Evolutionary conservation across 2,329 filamentous ascomycete species (phyloP).

Genomic region (Trichoderma citrinoviride): DNA sequence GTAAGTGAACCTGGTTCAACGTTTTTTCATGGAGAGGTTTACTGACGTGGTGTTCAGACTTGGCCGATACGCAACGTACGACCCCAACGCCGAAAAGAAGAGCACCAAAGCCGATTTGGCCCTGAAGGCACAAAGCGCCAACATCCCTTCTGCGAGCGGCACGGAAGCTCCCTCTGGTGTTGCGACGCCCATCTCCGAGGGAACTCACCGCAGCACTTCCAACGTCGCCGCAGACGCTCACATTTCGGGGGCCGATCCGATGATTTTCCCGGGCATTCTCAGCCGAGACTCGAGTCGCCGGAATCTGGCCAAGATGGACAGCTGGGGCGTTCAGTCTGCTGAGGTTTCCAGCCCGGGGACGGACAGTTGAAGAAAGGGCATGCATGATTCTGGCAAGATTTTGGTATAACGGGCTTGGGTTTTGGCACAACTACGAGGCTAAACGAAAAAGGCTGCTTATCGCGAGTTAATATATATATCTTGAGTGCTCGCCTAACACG

Average conservation of each 20-base stretch:
- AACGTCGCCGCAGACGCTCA: conserved; percentile 45
- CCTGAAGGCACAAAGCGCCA: conserved; percentile 25
- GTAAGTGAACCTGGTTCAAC: conserved; percentile 52
- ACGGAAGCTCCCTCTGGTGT: neutral
- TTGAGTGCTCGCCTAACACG: neutral
- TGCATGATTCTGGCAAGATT: neutral
- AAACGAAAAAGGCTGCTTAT: too few relatives aligned
- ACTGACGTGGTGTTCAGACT: conserved; percentile 34
- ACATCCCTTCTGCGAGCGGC: neutral
- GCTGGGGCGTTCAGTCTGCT: conserved; percentile 8
- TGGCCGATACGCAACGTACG: conserved; percentile 43
- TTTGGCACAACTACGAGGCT: too few relatives aligned
- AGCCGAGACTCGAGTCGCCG: conserved; percentile 8
- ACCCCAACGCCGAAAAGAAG: conserved; percentile 21
- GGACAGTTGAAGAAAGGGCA: neutral
- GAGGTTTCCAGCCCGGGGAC: neutral
- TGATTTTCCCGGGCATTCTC: conserved; percentile 70
- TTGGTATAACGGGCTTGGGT: too few relatives aligned
- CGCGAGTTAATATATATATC: neutral
- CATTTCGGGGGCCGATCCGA: conserved; percentile 60
- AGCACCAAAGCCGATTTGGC: neutral
- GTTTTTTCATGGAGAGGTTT: neutral
- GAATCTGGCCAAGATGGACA: conserved; percentile 3
- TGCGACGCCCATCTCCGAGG: neutral
- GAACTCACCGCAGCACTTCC: conserved; percentile 33